Base-by-base conservation (phyloP, 1,139 yeast species). In the Geotrichum klebahnii region DNA sequence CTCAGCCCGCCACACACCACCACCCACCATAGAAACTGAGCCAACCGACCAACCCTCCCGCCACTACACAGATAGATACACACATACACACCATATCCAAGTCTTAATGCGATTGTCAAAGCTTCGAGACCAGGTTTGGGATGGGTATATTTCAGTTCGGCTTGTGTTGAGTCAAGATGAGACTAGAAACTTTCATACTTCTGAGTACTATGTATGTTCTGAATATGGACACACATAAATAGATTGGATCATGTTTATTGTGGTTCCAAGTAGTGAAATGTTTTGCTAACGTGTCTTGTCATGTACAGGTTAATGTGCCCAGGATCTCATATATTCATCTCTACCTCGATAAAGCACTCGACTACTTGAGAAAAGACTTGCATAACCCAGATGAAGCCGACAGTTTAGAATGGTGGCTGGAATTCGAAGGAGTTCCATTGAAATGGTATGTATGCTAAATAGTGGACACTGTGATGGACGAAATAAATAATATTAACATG, bases 311-410 rank as follows among this genome's bases (percentile, higher is more conserved):
- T 4, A 58, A 59, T 9, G 69, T 66, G 1, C 57, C 58, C 26
- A 65, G 96, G 50, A 74, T 79, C 53, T 68, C 81, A 10, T 88
- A 85, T 62, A 66, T 87, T 34, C 82, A 87, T 2, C 50, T 72
- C 1, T 71, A 75, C 52, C 71, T 76, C 43, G 67, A 70, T 0
- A 58, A 61, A 5, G 67, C 84, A 0, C 59, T 75, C 2, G 56
- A 58, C 1, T 81, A 73, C 61, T 78, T 83, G 56, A 61, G 66
- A 38, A 65, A 70, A n/a, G 67, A 62, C 48, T 55, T 76, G 22
- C 66, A 67, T 20, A 65, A 65, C 46, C 67, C 69, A 17, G 56
- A 61, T 47, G 56, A 62, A 41, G 71, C 77, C 1, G 56, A 57
- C 0, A 60, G 73, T 0, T 51, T 59, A 0, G 61, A 61, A 2